Base-by-base conservation (phyloP, 345 rosid species). In the Viola odorata region DNA sequence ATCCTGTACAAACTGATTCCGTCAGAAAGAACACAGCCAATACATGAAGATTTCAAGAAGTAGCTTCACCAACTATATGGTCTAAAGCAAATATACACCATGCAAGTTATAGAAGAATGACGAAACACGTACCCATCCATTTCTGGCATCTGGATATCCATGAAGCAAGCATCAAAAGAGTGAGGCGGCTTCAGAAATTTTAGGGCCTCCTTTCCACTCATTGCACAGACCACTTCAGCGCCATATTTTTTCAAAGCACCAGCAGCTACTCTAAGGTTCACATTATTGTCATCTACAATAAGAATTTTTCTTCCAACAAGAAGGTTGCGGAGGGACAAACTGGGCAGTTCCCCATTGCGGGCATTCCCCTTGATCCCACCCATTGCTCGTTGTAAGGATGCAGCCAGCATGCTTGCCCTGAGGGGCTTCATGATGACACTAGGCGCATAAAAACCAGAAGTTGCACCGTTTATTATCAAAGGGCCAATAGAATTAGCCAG, bases 81-180 rank as follows among this genome's bases (percentile, higher is more conserved):
- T 38, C 50, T 45, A 17, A 40, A 56, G 40, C 67, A 49, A 12
- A 52, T 8, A 62, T 23, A 23, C 32, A 58, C 6, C 5, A 11
- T 2, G 17, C 38, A 37, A 36, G 1, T 7, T 45, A 47, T 9
- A 12, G 52, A 51, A 42, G 50, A 57, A 11, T 37, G 50, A 42
- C 38, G 17, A 2, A 49, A 38, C 23, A 57, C 81, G 66, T 89
- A 92, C 98, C 98, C 98, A 63, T 92, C 96, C 96, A 89, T 89
- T 78, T 78, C 85, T 32, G 98, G 98, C 98, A 92, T 92, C 68
- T 92, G 98, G 69, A 92, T 87, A 75, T 92, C 98, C 98, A 92
- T 92, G 83, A 92, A 92, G 79, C 98, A 92, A 40, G 98, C 97
- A 76, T 92, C 91, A 66, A 89, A 92, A 47, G 69, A 44, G 63